Evolutionary conservation across 176 grass and related monocot species (phyloP).

Genomic region (Guadua angustifolia): DNA sequence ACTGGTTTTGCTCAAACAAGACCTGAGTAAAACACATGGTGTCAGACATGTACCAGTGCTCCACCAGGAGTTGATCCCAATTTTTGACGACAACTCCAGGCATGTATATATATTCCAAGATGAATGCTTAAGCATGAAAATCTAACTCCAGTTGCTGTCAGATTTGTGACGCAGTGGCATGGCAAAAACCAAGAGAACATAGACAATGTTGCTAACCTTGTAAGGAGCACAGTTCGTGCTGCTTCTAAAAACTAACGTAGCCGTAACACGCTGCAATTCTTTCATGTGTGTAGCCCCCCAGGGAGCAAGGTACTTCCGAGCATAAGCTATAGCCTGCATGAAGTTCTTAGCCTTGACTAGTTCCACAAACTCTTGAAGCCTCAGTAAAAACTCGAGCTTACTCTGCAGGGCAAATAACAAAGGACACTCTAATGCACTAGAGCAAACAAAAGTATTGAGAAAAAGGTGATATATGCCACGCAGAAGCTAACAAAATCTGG

Average conservation of each 20-base stretch:
- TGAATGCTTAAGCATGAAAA: constrained; percentile 13
- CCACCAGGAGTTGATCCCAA: neutral
- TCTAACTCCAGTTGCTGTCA: neutral
- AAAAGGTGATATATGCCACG: neutral
- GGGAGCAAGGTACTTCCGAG: constrained; percentile 90
- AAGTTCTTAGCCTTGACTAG: constrained; percentile 76
- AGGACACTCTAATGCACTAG: neutral
- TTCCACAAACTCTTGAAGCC: constrained; percentile 98
- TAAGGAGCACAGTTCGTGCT: constrained; percentile 74
- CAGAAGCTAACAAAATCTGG: constrained; percentile 25
- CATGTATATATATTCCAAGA: neutral
- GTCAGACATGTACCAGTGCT: constrained; percentile 30
- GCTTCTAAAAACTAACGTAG: constrained; percentile 82
- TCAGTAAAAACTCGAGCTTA: constrained; percentile 91
- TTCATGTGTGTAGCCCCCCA: constrained; percentile 80
- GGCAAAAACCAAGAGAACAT: constrained; percentile 31
- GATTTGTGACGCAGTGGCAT: neutral
- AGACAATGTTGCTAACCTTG: constrained; percentile 61
- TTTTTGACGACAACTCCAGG: neutral
- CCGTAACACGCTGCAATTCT: constrained; percentile 84
- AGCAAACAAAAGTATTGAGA: constrained; percentile 6
- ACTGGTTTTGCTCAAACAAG: constrained; percentile 78
- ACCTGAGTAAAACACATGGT: constrained; percentile 50
- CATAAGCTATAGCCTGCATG: constrained; percentile 81
- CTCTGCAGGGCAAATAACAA: constrained; percentile 66